Conservation (phyloP, 2,329 filamentous ascomycete genomes). For the Cyclaneusma minus region DNA sequence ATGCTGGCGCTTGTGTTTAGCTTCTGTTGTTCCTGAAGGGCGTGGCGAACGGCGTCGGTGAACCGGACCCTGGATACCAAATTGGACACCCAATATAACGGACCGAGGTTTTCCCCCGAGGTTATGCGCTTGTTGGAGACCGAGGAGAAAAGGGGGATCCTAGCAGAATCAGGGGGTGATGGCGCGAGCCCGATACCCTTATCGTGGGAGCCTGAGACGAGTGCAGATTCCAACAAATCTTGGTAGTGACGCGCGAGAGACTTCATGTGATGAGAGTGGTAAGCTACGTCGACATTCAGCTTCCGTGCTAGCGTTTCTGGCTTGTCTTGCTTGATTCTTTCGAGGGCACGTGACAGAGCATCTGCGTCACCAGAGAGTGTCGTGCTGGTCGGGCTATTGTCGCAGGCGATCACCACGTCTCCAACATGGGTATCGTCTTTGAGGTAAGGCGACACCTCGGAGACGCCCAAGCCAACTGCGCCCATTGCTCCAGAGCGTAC, state of each 20-base stretch:
- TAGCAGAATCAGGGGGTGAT: not conserved
- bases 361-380: constrained; percentile 12
- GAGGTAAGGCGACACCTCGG: constrained; percentile 3
- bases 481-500: constrained; percentile 7
- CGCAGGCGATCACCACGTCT: constrained; percentile 4
- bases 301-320: constrained; percentile 19
- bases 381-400: constrained; percentile 8
- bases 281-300: constrained; percentile 25
- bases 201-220: constrained; percentile 7
- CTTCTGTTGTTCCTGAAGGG: too few species aligned
- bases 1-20: constrained; percentile 9
- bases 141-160: too few species aligned
- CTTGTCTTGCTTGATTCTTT: constrained; percentile 5
- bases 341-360: constrained; percentile 6
- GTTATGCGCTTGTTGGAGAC: too few species aligned
- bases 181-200: constrained; percentile 14
- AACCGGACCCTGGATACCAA: constrained; percentile 27
- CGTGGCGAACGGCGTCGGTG: constrained; percentile 19
- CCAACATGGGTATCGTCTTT: too few species aligned
- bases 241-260: constrained; percentile 17
- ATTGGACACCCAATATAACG: constrained; percentile 28
- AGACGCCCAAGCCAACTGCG: constrained; percentile 7
- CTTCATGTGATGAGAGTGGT: constrained; percentile 24
- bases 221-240: constrained; percentile 3
- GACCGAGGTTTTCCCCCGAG: constrained; percentile 3